phyloP scores from a whole-genome alignment of 169 alveolate species.

The Plasmodium knowlesi region DNA sequence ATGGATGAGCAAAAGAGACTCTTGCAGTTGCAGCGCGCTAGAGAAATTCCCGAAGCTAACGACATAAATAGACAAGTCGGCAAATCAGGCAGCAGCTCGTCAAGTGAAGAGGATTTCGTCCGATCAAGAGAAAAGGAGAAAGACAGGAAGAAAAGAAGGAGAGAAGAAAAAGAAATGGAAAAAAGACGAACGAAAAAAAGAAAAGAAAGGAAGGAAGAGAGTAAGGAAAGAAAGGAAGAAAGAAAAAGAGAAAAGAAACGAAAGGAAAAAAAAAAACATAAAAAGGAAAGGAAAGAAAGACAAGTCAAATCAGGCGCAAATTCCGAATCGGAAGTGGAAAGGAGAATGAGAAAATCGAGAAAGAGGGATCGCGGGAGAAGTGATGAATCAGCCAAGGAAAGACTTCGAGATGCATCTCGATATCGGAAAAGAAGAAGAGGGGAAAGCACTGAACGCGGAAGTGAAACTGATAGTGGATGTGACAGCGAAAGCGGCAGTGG shows the following conservation, averaged over 20 bases:
- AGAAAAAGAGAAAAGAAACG: slow-evolving; percentile 5
- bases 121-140: background rate
- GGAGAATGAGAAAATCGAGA: background rate
- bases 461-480: background rate
- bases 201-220: background rate
- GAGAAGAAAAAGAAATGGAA: background rate
- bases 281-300: background rate
- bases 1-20: slow-evolving; percentile 49
- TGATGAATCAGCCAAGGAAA: background rate
- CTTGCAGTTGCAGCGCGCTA: slow-evolving; percentile 25
- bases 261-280: background rate
- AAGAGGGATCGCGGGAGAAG: background rate
- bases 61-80: background rate
- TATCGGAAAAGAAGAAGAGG: background rate
- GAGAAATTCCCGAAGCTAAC: slow-evolving; percentile 1
- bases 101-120: background rate
- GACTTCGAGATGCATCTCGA: background rate
- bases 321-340: background rate
- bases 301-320: background rate
- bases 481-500: slow-evolving; percentile 5
- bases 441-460: background rate
- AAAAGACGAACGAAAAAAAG: background rate
- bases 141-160: slow-evolving; percentile 1
- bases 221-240: slow-evolving; percentile 10
- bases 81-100: background rate